phyloP scores from a whole-genome alignment of 768 basidiomycete genomes.

The Termitomyces sp. region DNA sequence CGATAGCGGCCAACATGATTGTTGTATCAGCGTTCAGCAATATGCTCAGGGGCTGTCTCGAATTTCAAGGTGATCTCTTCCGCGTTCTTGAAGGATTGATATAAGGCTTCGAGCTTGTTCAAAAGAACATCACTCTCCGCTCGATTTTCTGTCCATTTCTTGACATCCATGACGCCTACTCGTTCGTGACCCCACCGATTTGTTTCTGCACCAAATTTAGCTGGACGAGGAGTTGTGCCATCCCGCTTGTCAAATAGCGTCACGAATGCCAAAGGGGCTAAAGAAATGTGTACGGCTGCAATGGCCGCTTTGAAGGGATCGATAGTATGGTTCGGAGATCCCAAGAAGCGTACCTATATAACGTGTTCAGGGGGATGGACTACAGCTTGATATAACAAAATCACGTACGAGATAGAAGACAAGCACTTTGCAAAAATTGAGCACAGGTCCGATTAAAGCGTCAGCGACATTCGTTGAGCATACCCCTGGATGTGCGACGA shows the following conservation, averaged over 20 bases:
- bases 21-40: not conserved
- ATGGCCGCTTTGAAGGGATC: constrained; percentile 61
- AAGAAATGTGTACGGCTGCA: constrained; percentile 60
- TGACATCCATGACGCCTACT: constrained; percentile 47
- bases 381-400: not conserved
- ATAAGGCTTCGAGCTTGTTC: constrained; percentile 53
- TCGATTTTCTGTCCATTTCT: constrained; percentile 49
- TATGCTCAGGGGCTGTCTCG: constrained; percentile 13
- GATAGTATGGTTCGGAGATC: constrained; percentile 68
- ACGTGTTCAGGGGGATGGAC: not conserved
- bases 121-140: constrained; percentile 46
- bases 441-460: constrained; percentile 41
- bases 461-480: constrained; percentile 59
- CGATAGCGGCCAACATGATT: no score
- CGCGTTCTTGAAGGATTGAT: constrained; percentile 31
- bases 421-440: constrained; percentile 46
- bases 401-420: constrained; percentile 62
- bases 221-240: constrained; percentile 26
- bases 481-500: constrained; percentile 69
- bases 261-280: constrained; percentile 54
- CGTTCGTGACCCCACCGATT: constrained; percentile 52
- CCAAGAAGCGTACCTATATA: constrained; percentile 60
- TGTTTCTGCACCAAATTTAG: constrained; percentile 55
- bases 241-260: constrained; percentile 29
- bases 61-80: constrained; percentile 17